These are phyloP conservation scores for Plantago major DNA, from an alignment of 257 asterid genomes.

Conservation along the genomic window DNA sequence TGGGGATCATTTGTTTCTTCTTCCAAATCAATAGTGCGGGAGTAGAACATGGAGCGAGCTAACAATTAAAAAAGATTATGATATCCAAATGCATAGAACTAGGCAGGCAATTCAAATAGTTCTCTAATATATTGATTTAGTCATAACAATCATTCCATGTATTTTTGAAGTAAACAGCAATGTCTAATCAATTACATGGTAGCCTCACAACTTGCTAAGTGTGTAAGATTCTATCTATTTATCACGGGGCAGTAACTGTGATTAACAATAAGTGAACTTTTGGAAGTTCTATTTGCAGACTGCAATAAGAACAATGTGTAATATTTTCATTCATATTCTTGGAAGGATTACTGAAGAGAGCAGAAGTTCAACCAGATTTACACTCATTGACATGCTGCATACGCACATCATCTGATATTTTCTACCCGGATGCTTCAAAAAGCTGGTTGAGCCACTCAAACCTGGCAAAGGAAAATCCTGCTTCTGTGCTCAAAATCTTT, in stretches of 20 bases:
- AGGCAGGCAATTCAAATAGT: constrained; percentile 24
- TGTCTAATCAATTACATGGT: constrained; percentile 25
- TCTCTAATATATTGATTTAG: constrained; percentile 21
- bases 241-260: constrained; percentile 18
- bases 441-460: constrained; percentile 15
- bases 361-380: constrained; percentile 13
- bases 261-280: neutral
- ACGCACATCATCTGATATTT: constrained; percentile 8
- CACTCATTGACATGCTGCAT: constrained; percentile 19
- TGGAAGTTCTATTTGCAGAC: constrained; percentile 11
- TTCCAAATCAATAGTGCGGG: constrained; percentile 26
- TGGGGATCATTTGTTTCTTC: constrained; percentile 76
- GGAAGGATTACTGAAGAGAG: constrained; percentile 16
- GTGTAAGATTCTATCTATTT: constrained; percentile 25
- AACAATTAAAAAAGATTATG: constrained; percentile 8
- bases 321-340: constrained; percentile 19
- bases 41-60: constrained; percentile 21
- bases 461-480: constrained; percentile 10
- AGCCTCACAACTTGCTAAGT: constrained; percentile 14
- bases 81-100: constrained; percentile 21
- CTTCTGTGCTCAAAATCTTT: constrained; percentile 18
- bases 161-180: constrained; percentile 20
- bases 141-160: constrained; percentile 17
- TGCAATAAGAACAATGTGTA: constrained; percentile 1
- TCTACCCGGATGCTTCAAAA: constrained; percentile 18